phyloP scores from a whole-genome alignment of 2,329 filamentous ascomycete genomes.

The Incumbomyces lentus region DNA sequence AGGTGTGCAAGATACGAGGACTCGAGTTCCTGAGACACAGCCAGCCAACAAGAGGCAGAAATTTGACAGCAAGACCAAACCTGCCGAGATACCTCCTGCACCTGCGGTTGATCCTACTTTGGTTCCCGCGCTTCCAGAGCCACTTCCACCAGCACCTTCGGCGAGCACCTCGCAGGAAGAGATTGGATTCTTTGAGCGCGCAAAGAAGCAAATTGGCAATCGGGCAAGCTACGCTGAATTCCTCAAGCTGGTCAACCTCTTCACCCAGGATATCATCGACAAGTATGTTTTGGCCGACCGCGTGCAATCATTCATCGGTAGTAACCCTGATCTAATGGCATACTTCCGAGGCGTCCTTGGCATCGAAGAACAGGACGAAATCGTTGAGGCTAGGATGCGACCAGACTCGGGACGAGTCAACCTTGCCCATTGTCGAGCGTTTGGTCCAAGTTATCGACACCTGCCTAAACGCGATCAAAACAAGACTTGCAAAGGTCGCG shows the following conservation, averaged over 20 bases:
- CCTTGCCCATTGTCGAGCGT: constrained; percentile 86
- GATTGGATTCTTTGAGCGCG: constrained; percentile 85
- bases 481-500: constrained; percentile 84
- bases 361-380: constrained; percentile 64
- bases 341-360: constrained; percentile 81
- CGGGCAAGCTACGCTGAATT: constrained; percentile 91
- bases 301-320: constrained; percentile 74
- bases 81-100: constrained; percentile 43
- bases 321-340: constrained; percentile 75
- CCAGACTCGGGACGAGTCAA: constrained; percentile 75
- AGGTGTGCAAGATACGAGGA: constrained; percentile 25
- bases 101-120: constrained; percentile 61
- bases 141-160: constrained; percentile 65
- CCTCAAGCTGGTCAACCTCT: constrained; percentile 91
- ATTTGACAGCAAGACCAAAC: constrained; percentile 59
- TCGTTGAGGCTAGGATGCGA: constrained; percentile 67
- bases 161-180: constrained; percentile 73
- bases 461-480: constrained; percentile 83
- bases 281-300: constrained; percentile 72
- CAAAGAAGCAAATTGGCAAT: constrained; percentile 92
- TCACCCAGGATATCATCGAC: constrained; percentile 85
- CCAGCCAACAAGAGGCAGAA: constrained; percentile 88
- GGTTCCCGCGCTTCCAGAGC: constrained; percentile 77
- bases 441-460: constrained; percentile 88
- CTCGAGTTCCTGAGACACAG: constrained; percentile 6